These are phyloP conservation scores for Cryptococcus sp. DNA, from an alignment of 1,284 basidiomycete genomes.

Conservation along the genomic window DNA sequence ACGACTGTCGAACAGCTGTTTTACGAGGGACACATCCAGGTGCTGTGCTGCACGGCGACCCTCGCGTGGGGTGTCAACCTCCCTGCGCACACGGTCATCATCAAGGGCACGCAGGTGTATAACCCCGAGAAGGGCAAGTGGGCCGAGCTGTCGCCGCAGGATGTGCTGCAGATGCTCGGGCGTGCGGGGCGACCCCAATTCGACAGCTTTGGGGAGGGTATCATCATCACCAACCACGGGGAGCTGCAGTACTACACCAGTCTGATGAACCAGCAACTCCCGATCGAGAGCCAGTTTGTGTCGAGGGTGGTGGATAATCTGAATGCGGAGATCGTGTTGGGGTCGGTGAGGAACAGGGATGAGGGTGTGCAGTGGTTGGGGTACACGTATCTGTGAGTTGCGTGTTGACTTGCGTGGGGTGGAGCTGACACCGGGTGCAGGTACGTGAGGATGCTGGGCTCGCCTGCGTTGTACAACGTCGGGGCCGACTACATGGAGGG, in stretches of 20 bases:
- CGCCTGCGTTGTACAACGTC: slow-evolving; percentile 84
- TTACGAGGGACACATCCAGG: slow-evolving; percentile 86
- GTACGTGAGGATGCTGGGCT: slow-evolving; percentile 94
- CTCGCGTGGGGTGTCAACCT: slow-evolving; percentile 99
- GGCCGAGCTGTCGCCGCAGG: slow-evolving; percentile 94
- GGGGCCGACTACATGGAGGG: slow-evolving; percentile 82
- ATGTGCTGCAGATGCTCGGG: slow-evolving; percentile 98
- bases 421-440: slow-evolving; percentile 47
- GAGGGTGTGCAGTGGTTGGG: slow-evolving; percentile 98
- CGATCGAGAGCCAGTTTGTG: slow-evolving; percentile 96
- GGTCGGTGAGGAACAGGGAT: slow-evolving; percentile 90
- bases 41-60: slow-evolving; percentile 94
- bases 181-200: slow-evolving; percentile 96
- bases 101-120: slow-evolving; percentile 99
- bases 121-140: slow-evolving; percentile 98
- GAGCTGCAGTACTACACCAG: slow-evolving; percentile 96
- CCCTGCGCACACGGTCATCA: slow-evolving; percentile 96
- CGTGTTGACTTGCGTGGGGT: too few relatives aligned
- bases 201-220: slow-evolving; percentile 95
- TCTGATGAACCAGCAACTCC: slow-evolving; percentile 89
- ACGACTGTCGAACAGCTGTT: slow-evolving; percentile 93
- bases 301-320: slow-evolving; percentile 90
- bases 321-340: slow-evolving; percentile 96
- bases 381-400: slow-evolving; percentile 81
- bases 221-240: slow-evolving; percentile 97